phyloP scores from a whole-genome alignment of 176 grass and related monocot species.

The Oryza glaberrima region DNA sequence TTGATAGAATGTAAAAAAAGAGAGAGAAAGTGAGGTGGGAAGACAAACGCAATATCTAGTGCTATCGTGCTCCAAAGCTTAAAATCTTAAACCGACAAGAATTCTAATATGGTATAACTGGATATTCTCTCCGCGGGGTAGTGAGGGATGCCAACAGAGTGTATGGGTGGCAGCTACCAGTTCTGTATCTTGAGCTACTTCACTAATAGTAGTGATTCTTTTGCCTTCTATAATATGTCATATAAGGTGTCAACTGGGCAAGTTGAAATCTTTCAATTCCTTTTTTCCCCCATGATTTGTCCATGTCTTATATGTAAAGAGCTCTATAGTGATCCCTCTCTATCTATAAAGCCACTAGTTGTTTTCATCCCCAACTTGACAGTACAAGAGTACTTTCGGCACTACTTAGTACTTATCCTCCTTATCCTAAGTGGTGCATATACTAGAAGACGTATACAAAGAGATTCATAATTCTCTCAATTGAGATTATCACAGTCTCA shows the following conservation, averaged over 20 bases:
- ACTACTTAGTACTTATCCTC: constrained; percentile 44
- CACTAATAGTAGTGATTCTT: neutral
- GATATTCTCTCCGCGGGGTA: neutral
- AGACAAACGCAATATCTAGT: no score
- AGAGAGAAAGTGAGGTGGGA: no score
- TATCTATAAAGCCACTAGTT: neutral
- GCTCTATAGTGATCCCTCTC: neutral
- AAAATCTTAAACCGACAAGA: no score
- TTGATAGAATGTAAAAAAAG: no score
- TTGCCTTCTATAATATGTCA: neutral
- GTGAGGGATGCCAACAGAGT: neutral
- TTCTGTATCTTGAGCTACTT: neutral
- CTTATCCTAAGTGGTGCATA: constrained; percentile 34
- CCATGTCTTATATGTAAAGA: constrained; percentile 4
- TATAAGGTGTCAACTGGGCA: neutral
- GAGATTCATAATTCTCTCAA: neutral
- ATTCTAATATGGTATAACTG: neutral
- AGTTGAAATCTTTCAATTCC: neutral
- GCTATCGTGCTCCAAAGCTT: no score
- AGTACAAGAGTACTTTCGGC: constrained; percentile 26
- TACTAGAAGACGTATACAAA: neutral
- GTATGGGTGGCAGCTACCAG: neutral
- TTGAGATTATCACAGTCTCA: no score
- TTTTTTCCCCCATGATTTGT: neutral
- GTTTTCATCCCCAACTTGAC: constrained; percentile 29